Base-by-base conservation (phyloP, 768 basidiomycete species). In the Stropharia rugosoannulata region DNA sequence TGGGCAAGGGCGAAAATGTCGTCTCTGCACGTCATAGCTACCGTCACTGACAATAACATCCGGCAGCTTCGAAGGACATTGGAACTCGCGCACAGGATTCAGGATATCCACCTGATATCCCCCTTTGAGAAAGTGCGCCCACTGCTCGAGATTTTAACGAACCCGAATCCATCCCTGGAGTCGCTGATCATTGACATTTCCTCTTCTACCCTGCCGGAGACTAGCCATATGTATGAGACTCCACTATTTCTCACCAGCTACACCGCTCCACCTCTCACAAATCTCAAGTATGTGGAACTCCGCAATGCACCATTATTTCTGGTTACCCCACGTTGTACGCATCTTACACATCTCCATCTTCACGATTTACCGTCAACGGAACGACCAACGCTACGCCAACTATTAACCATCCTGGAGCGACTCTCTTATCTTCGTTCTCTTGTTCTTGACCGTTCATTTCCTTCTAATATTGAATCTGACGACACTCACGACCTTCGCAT, bases 271-370 rank as follows among this genome's bases (percentile, higher is more conserved):
- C 65, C 66, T 5, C 59, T 75, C 1, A 65, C 59, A 22, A 66
- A 62, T 15, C 65, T 77, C 49, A 65, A 55, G 41, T 69, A 71
- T 51, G 57, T 75, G 51, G 73, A 77, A 55, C 57, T 77, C 16
- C 70, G 65, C 36, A 62, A 69, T 36, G 60, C 70, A 6, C 76
- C 76, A 12, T 68, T 77, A 27, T 69, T 71, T 54, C 68, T 77
- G 32, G 57, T 76, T 7, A 73, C 71, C 6, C 57, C 67, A 32
- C 70, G 73, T 18, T 77, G 66, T 58, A 72, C 63, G 8, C 66
- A 64, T n/a, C 59, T 77, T 29, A 72, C 66, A 16, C 62, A 69
- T 44, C 57, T 77, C 15, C 71, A 70, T 46, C 67, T 77, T 55
- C 63, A 72, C 55, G 60, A 75, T 58, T 63, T 75, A 47, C 74